phyloP scores from a whole-genome alignment of 2,329 filamentous ascomycete species.

The Bipolaris zeicola region DNA sequence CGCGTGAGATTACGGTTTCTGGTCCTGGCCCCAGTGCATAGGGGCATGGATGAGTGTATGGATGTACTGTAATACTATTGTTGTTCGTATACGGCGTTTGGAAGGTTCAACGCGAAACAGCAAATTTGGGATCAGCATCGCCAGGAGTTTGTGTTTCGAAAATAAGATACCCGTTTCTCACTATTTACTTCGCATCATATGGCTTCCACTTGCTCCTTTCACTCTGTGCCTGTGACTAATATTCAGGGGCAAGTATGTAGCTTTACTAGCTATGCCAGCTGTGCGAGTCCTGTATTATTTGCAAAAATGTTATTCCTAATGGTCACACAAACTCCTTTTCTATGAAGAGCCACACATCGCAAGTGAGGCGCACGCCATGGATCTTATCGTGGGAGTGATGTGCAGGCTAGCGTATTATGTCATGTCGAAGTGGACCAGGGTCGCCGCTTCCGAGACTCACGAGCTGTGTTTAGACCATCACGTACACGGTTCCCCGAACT shows the following conservation, averaged over 20 bases:
- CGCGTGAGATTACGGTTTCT: constrained; percentile 41
- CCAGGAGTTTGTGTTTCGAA: constrained; percentile 31
- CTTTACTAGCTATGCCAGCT: not conserved
- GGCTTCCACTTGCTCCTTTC: not conserved
- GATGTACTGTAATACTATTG: constrained; percentile 18
- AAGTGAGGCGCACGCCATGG: constrained; percentile 4
- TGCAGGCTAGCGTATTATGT: constrained; percentile 23
- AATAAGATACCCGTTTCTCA: constrained; percentile 42
- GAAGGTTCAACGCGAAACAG: not conserved
- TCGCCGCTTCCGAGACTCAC: constrained; percentile 27
- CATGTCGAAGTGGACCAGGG: constrained; percentile 23
- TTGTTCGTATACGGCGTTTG: constrained; percentile 6
- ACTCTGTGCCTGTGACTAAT: constrained; percentile 4
- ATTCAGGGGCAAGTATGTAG: not conserved
- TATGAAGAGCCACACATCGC: not conserved
- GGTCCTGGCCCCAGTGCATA: constrained; percentile 1
- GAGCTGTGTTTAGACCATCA: constrained; percentile 33
- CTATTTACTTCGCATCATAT: constrained; percentile 6
- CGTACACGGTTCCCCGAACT: constrained; percentile 33
- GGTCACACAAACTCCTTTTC: not conserved
- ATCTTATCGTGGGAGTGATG: constrained; percentile 19
- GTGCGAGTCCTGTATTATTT: not conserved
- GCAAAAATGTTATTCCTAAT: not conserved
- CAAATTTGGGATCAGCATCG: constrained; percentile 15
- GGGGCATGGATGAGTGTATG: not conserved